phyloP scores from a whole-genome alignment of 176 grass and related monocot genomes.

The Puccinellia tenuiflora region DNA sequence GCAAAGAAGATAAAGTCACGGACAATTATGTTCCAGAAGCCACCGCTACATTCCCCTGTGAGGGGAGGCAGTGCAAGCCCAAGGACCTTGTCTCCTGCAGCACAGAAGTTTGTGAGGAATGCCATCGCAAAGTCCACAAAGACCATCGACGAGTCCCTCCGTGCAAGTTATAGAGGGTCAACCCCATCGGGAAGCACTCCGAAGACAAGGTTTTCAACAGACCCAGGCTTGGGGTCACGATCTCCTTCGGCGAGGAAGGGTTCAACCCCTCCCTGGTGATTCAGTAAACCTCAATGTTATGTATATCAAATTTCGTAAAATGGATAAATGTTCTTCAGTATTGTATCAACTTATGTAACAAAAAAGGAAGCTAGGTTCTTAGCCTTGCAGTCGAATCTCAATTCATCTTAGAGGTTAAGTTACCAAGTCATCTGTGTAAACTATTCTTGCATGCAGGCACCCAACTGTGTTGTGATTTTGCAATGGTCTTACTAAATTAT shows the following conservation, averaged over 20 bases:
- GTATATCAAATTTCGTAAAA: conserved; percentile 8
- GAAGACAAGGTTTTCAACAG: conserved; percentile 84
- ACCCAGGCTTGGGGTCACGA: conserved; percentile 48
- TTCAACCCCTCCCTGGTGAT: conserved; percentile 76
- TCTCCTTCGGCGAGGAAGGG: conserved; percentile 66
- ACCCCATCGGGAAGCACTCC: conserved; percentile 57
- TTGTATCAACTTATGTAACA: conserved; percentile 27
- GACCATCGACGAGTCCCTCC: conserved; percentile 79
- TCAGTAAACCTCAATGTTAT: not conserved
- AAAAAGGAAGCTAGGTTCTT: not conserved
- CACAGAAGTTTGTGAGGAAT: conserved; percentile 91
- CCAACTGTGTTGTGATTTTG: not conserved
- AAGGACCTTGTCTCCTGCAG: conserved; percentile 71
- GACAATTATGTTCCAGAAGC: conserved; percentile 63
- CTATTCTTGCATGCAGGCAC: not conserved
- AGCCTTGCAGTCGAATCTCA: not conserved
- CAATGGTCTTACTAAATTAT: not conserved
- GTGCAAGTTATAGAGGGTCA: conserved; percentile 85
- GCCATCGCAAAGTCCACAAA: conserved; percentile 65
- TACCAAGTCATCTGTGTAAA: not conserved
- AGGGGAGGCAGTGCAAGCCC: conserved; percentile 87
- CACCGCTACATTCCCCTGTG: conserved; percentile 62
- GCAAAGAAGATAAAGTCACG: conserved; percentile 81
- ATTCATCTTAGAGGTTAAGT: not conserved
- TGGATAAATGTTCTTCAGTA: conserved; percentile 6